Conservation (phyloP, 331 rosid genomes). For the Rosa hybrid region DNA sequence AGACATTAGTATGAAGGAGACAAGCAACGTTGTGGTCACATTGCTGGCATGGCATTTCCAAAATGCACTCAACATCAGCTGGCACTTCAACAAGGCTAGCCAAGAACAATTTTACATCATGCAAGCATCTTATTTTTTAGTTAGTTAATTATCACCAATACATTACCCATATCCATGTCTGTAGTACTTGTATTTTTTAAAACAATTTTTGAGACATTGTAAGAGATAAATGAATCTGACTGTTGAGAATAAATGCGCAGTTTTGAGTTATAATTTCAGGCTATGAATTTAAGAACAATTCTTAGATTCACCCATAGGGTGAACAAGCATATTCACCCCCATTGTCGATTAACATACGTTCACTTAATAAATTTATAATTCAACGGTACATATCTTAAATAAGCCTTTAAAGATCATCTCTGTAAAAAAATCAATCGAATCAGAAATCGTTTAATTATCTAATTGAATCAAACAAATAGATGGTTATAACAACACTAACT, state of each 20-base stretch:
- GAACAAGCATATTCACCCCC: too few species aligned
- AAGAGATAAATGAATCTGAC: neutral
- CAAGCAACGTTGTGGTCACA: constrained; percentile 1
- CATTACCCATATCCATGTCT: neutral
- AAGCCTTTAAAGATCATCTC: too few species aligned
- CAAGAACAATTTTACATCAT: neutral
- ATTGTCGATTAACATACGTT: too few species aligned
- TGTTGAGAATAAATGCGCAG: neutral
- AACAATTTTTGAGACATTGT: neutral
- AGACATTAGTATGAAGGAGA: neutral
- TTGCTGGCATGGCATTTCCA: neutral
- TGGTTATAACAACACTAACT: too few species aligned
- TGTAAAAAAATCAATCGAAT: too few species aligned
- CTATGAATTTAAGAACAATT: too few species aligned
- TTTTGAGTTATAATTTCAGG: too few species aligned
- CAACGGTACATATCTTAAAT: too few species aligned
- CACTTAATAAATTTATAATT: too few species aligned
- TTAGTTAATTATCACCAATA: neutral
- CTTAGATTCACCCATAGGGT: too few species aligned
- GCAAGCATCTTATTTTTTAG: neutral
- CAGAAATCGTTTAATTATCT: too few species aligned
- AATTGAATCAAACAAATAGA: too few species aligned
- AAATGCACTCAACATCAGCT: neutral
- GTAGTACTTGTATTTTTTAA: neutral
- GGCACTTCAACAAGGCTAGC: constrained; percentile 7